Evolutionary conservation across 768 basidiomycete genomes (phyloP).

Genomic region (Amyloporia xantha): DNA sequence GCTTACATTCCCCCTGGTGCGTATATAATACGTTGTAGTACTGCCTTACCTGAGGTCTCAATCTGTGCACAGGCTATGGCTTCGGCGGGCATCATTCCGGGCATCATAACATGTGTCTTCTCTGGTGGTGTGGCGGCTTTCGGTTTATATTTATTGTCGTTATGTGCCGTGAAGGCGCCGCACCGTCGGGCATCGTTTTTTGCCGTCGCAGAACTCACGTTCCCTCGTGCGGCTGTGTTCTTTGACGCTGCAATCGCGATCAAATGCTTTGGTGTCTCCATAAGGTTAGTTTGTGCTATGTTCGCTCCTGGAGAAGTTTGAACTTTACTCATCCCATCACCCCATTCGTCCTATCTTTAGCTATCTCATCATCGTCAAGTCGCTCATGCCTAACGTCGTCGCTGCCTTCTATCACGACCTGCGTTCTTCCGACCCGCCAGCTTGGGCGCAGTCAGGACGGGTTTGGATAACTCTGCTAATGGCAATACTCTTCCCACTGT

Average conservation of each 20-base stretch:
- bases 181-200: constrained; percentile 81
- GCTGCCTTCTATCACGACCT: constrained; percentile 76
- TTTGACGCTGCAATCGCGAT: constrained; percentile 93
- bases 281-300: constrained; percentile 62
- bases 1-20: constrained; percentile 81
- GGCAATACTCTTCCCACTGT: constrained; percentile 69
- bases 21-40: constrained; percentile 14
- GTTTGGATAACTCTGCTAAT: constrained; percentile 81
- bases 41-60: not conserved
- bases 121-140: constrained; percentile 74
- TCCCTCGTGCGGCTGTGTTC: constrained; percentile 79
- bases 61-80: constrained; percentile 67
- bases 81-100: constrained; percentile 83
- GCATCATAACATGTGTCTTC: constrained; percentile 79
- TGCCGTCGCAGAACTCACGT: constrained; percentile 77
- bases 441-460: constrained; percentile 69
- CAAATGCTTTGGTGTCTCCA: constrained; percentile 95
- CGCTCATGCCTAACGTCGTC: constrained; percentile 88
- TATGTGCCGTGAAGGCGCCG: constrained; percentile 71
- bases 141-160: constrained; percentile 82
- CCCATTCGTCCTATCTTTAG: constrained; percentile 27
- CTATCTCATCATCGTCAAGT: constrained; percentile 89
- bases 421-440: constrained; percentile 60
- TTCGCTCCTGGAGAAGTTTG: not conserved
- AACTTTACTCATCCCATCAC: not conserved